phyloP scores from a whole-genome alignment of 768 basidiomycete genomes.

The Favolaschia claudopus region DNA sequence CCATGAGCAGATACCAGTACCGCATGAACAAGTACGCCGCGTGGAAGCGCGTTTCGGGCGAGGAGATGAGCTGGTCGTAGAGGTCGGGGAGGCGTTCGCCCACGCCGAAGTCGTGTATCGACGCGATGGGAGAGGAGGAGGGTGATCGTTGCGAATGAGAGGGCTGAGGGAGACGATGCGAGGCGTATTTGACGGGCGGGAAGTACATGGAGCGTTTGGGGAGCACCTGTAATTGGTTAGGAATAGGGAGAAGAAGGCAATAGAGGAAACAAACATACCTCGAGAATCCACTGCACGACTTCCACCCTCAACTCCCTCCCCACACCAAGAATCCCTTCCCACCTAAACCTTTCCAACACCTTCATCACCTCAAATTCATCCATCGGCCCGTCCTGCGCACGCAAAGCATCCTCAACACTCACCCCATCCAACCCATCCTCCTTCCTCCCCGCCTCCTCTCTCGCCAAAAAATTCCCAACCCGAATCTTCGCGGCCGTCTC shows the following conservation, averaged over 20 bases:
- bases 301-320: constrained; percentile 41
- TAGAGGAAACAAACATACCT: constrained; percentile 36
- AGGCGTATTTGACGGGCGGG: background rate
- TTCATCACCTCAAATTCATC: constrained; percentile 17
- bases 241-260: constrained; percentile 1
- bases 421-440: constrained; percentile 42
- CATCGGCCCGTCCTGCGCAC: constrained; percentile 12
- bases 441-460: constrained; percentile 47
- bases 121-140: background rate
- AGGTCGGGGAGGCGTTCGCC: constrained; percentile 42
- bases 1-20: constrained; percentile 56
- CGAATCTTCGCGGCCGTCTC: constrained; percentile 56
- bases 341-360: constrained; percentile 2
- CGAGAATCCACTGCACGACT: constrained; percentile 54
- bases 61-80: constrained; percentile 60
- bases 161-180: constrained; percentile 9
- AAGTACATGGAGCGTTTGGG: constrained; percentile 25
- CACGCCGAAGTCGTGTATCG: constrained; percentile 19
- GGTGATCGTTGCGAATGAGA: too few relatives aligned
- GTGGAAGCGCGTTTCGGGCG: constrained; percentile 69
- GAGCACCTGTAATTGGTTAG: constrained; percentile 25
- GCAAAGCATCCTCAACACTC: constrained; percentile 10
- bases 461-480: constrained; percentile 46
- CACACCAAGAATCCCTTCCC: constrained; percentile 41
- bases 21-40: constrained; percentile 67